A percentile compares a stretch with the other conserved stretches of the same genome.
Conservation (phyloP, 805 yeast genomes). For the Torulaspora quercuum region DNA sequence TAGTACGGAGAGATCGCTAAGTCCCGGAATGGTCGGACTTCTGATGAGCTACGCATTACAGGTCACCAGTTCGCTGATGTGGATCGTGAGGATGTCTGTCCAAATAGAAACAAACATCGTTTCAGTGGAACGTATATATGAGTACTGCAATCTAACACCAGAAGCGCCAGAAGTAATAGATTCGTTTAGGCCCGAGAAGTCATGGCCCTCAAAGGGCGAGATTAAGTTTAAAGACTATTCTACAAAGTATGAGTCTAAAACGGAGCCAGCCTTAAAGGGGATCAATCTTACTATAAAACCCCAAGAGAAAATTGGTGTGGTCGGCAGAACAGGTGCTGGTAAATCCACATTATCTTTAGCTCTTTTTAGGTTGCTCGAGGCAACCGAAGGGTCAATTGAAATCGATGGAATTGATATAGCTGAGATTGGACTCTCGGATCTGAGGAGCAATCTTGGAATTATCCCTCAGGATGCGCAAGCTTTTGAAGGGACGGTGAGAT, state of each 20-base stretch:
- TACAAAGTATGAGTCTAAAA: constrained; percentile 54
- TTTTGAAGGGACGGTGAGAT: constrained; percentile 58
- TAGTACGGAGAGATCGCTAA: constrained; percentile 42
- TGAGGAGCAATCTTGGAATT: constrained; percentile 55
- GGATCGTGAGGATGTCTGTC: constrained; percentile 58
- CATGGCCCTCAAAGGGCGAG: constrained; percentile 56
- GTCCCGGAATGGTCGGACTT: constrained; percentile 61
- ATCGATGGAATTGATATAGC: constrained; percentile 56
- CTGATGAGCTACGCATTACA: constrained; percentile 61
- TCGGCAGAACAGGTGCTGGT: constrained; percentile 79
- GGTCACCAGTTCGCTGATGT: constrained; percentile 51
- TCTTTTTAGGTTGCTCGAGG: constrained; percentile 58
- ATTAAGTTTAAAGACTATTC: constrained; percentile 51
- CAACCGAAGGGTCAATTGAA: constrained; percentile 49
- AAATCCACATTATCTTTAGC: constrained; percentile 61
- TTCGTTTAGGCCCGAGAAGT: constrained; percentile 41
- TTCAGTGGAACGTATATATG: constrained; percentile 64
- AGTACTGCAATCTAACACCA: constrained; percentile 48
- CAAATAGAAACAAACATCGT: constrained; percentile 63
- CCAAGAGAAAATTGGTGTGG: constrained; percentile 65
- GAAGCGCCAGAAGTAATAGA: constrained; percentile 49
- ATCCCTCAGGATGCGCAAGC: constrained; percentile 72
- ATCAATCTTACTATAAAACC: constrained; percentile 48
- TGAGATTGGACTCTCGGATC: constrained; percentile 49
- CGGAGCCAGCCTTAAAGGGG: constrained; percentile 56